Evolutionary conservation across 305 asterid genomes (phyloP).

Genomic region (Striga hermonthica): DNA sequence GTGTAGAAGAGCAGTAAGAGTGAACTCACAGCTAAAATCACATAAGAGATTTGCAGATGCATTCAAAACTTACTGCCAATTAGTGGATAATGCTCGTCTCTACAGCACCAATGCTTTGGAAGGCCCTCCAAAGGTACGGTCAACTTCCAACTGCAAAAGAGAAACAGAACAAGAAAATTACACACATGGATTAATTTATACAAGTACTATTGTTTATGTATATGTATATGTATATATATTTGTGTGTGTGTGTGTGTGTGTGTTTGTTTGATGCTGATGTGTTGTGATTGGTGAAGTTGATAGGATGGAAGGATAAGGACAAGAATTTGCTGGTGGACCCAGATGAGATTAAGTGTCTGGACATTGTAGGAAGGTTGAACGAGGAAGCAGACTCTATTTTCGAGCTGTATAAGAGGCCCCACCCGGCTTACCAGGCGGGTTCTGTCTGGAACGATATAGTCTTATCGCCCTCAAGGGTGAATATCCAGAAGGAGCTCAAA

Average conservation of each 20-base stretch:
- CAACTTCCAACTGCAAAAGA: neutral
- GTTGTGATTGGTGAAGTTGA: slow-evolving; percentile 50
- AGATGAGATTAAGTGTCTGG: slow-evolving; percentile 67
- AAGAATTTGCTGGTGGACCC: slow-evolving; percentile 86
- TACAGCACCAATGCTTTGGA: slow-evolving; percentile 86
- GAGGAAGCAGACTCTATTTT: slow-evolving; percentile 69
- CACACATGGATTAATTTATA: no score
- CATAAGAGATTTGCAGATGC: slow-evolving; percentile 93
- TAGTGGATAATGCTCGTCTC: slow-evolving; percentile 80
- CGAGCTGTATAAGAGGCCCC: slow-evolving; percentile 64
- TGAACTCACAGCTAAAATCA: slow-evolving; percentile 80
- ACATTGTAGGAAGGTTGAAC: slow-evolving; percentile 56
- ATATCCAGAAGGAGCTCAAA: slow-evolving; percentile 94
- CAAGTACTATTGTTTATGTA: neutral
- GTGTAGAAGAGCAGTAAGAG: slow-evolving; percentile 91
- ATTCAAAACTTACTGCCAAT: slow-evolving; percentile 72
- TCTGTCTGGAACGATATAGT: slow-evolving; percentile 97
- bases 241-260: no score
- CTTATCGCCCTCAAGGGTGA: slow-evolving; percentile 82
- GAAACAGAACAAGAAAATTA: no score
- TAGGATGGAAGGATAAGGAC: slow-evolving; percentile 96
- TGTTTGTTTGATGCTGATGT: slow-evolving; percentile 16
- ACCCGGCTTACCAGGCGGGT: slow-evolving; percentile 74
- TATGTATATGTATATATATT: neutral
- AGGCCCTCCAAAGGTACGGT: slow-evolving; percentile 90